Base-by-base conservation (phyloP, 2,329 filamentous ascomycete species). In the Exutisphaerella laricina region DNA sequence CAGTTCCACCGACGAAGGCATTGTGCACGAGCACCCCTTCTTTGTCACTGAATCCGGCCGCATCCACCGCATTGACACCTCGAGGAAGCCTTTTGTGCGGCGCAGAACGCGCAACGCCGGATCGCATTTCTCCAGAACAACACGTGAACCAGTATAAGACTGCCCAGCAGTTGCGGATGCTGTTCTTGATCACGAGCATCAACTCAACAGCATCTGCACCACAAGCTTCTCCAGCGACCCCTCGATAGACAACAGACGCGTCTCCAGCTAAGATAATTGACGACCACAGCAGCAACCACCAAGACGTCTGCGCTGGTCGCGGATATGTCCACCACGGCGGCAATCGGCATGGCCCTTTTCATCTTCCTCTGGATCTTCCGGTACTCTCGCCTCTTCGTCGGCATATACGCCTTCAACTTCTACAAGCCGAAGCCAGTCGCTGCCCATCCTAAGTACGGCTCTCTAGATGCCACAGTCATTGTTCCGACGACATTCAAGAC, bases 401-500 rank as follows among this genome's bases (percentile, higher is more conserved):
- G 56, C 31, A 56, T 60, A 31, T 50, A 44, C 43, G 53, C 58
- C 8, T 61, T 55, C 39, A 13, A 45, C 37, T 49, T 46, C 9
- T 60, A 56, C 53, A 56, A 57, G 36, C 48, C 60, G 4, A 55
- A 53, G n/a, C 52, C 53, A 2, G 38, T 61, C 14, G 30, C 45
- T 1, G 37, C 43, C 2, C 53, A 50, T 3, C 62, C 62, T 5
- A 52, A 26, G 5, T 63, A 51, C 49, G 53, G 34, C 8, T 39
- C 51, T 3, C 23, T 43, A 9, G 58, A 64, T 44, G 58, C 56
- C 16, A 58, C 59, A 1, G 57, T 64, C 32, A 45, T 64, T 20
- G 50, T 64, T 13, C 62, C 62, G 1, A 65, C 62, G 1, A 61
- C 59, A 2, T 65, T 62, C 51, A 58, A 58, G 42, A 51, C 46